These are phyloP conservation scores for Alisma plantagoaquatica DNA, from an alignment of 106 monocot species.

Conservation along the genomic window DNA sequence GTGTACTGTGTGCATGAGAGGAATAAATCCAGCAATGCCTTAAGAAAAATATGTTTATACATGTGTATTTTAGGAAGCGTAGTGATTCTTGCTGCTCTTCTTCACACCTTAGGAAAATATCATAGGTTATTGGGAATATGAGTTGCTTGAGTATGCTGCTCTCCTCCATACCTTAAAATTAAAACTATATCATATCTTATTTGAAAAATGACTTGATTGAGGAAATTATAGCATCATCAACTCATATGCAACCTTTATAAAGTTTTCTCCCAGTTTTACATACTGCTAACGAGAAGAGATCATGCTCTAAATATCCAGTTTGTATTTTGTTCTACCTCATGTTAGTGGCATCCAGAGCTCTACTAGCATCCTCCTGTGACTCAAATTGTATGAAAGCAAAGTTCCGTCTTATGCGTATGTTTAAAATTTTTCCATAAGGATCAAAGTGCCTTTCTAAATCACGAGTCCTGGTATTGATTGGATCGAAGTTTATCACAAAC, in stretches of 20 bases:
- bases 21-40: neutral
- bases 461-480: conserved; percentile 52
- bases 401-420: conserved; percentile 78
- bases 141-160: neutral
- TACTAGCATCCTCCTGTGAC: conserved; percentile 69
- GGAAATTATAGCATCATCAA: neutral
- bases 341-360: conserved; percentile 81
- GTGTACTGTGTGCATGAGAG: too few species aligned
- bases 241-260: neutral
- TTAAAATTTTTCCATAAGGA: conserved; percentile 67
- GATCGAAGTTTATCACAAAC: conserved; percentile 94
- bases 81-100: neutral
- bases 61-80: too few species aligned
- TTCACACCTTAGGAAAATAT: neutral
- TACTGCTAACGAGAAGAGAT: neutral
- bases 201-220: neutral
- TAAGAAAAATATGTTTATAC: neutral
- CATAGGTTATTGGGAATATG: neutral
- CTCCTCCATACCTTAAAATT: neutral
- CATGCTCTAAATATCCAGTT: neutral
- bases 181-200: neutral
- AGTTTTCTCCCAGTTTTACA: neutral
- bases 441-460: conserved; percentile 93
- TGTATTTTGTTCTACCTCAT: conserved; percentile 31
- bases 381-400: conserved; percentile 89